Percentiles rank a stretch among this genome's conserved stretches.
Conservation (phyloP, 2,329 filamentous ascomycete species). For the Cytospora paraplurivora region DNA sequence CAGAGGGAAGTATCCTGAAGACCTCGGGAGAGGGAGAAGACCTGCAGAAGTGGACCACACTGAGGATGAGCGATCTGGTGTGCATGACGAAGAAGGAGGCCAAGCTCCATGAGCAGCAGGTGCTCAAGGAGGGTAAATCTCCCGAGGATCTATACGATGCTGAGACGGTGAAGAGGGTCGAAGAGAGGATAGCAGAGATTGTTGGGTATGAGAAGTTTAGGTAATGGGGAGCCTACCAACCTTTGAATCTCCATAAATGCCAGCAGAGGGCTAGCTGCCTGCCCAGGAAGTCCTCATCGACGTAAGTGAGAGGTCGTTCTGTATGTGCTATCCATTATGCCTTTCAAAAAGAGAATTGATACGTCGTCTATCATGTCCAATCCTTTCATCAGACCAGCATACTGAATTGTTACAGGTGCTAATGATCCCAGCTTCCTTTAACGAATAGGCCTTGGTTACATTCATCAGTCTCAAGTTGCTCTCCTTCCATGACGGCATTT, state of each 20-base stretch:
- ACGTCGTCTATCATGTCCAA: neutral
- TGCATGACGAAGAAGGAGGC: slow-evolving; percentile 95
- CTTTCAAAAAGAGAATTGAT: neutral
- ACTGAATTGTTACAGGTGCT: neutral
- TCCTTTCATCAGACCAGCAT: neutral
- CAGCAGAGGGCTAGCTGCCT: neutral
- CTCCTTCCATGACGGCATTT: neutral
- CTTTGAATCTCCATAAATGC: neutral
- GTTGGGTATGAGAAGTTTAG: slow-evolving; percentile 59
- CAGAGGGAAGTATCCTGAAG: slow-evolving; percentile 58
- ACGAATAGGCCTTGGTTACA: neutral
- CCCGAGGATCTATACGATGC: slow-evolving; percentile 74
- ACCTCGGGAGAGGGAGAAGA: slow-evolving; percentile 64
- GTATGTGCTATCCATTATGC: neutral
- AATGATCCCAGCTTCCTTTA: neutral
- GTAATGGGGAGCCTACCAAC: slow-evolving; percentile 32
- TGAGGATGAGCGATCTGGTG: slow-evolving; percentile 73
- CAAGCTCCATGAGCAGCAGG: slow-evolving; percentile 73
- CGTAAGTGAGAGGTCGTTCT: neutral
- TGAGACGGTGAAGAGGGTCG: slow-evolving; percentile 67
- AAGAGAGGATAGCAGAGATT: slow-evolving; percentile 68
- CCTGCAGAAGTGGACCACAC: slow-evolving; percentile 75
- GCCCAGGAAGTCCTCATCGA: neutral
- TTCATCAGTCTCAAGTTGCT: neutral
- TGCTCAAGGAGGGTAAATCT: slow-evolving; percentile 69